Percentiles rank a stretch among this genome's conserved stretches.
phyloP scores from a whole-genome alignment of 306 rosid species.

The Vicia faba region DNA sequence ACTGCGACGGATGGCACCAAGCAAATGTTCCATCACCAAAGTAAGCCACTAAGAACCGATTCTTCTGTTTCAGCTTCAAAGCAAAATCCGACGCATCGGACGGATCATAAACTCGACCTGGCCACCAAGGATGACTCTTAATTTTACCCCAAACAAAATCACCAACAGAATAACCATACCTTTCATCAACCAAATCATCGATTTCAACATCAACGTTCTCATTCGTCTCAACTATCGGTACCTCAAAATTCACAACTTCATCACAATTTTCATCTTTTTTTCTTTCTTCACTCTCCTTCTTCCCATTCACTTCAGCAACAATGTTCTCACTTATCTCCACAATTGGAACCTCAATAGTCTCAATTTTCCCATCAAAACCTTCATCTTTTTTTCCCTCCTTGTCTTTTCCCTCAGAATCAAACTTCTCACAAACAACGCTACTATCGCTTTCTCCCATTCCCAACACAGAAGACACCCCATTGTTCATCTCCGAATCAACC shows the following conservation, averaged over 20 bases:
- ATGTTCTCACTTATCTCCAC: conserved; percentile 41
- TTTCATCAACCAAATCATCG: conserved; percentile 46
- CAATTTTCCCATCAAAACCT: conserved; percentile 32
- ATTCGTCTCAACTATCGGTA: conserved; percentile 44
- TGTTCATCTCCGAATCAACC: conserved; percentile 50
- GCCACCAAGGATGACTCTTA: conserved; percentile 85
- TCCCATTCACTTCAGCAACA: conserved; percentile 36
- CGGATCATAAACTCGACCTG: conserved; percentile 69
- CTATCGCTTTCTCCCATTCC: conserved; percentile 40
- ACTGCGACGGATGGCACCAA: conserved; percentile 78
- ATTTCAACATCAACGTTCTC: conserved; percentile 46
- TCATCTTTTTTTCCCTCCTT: conserved; percentile 32
- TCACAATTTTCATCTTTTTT: background rate
- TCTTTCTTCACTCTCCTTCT: conserved; percentile 29
- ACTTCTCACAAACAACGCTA: conserved; percentile 29
- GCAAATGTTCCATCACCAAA: conserved; percentile 77
- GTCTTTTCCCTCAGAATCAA: conserved; percentile 32
- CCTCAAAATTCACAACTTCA: conserved; percentile 43
- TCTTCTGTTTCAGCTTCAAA: conserved; percentile 52
- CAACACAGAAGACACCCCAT: conserved; percentile 45
- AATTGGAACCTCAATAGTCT: conserved; percentile 45
- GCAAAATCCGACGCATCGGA: conserved; percentile 60
- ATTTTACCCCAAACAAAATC: conserved; percentile 87
- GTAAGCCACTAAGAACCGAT: conserved; percentile 60
- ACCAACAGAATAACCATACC: conserved; percentile 50